phyloP scores from a whole-genome alignment of 306 rosid genomes.

The Gastrolobium villosum region DNA sequence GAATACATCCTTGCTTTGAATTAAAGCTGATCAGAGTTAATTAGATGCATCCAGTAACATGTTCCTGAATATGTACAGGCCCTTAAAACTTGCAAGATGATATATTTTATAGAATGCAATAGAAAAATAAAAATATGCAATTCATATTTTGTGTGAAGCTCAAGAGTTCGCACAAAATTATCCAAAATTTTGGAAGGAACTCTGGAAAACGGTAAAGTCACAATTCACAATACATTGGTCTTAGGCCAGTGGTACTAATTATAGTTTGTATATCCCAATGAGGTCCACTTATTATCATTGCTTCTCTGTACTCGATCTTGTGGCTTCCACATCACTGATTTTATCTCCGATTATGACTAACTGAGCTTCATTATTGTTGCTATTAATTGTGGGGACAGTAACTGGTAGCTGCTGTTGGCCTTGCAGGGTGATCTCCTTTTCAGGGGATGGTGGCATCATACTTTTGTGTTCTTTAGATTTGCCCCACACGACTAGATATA shows the following conservation, averaged over 20 bases:
- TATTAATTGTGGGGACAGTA: slow-evolving; percentile 26
- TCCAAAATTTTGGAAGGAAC: background rate
- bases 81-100: too few species aligned
- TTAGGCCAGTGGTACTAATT: background rate
- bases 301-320: background rate
- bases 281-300: background rate
- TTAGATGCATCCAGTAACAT: background rate
- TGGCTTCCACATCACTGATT: background rate
- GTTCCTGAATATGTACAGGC: background rate
- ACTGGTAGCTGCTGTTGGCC: slow-evolving; percentile 46
- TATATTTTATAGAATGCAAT: background rate
- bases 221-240: slow-evolving; percentile 7
- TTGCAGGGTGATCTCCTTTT: slow-evolving; percentile 26
- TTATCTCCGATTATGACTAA: slow-evolving; percentile 15
- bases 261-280: too few species aligned
- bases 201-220: background rate
- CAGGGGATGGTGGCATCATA: slow-evolving; percentile 20
- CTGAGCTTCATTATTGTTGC: background rate
- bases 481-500: slow-evolving; percentile 57
- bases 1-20: background rate
- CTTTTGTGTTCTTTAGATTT: slow-evolving; percentile 49
- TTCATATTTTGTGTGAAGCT: background rate
- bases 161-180: slow-evolving; percentile 10
- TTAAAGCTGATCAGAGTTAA: background rate
- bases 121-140: background rate